Base-by-base conservation (phyloP, 2,329 filamentous ascomycete genomes). In the Ophiostoma pallidulum region DNA sequence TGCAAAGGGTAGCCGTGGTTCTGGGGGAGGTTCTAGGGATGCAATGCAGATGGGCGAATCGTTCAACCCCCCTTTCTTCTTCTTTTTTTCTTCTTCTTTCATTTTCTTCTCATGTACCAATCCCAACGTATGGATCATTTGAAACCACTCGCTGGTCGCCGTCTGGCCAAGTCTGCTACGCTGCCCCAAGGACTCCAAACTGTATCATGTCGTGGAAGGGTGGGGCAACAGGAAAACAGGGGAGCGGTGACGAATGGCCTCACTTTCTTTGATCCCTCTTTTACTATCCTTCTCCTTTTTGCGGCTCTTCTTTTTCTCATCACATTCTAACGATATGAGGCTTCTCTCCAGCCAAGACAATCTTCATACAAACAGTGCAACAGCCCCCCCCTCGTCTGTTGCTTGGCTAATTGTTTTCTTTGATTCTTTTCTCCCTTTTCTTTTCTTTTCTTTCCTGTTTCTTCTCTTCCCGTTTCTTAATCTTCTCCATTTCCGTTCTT, bases 141-240 rank as follows among this genome's bases (percentile, higher is more conserved):
- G 41, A 43, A 44, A 44, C 41, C 6, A 10, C 24, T 16, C 6
- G 32, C 14, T 32, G 16, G 13, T 19, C 31, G 22, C 18, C n/a
- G 41, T 26, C 41, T 36, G 20, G 31, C 41, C 41, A 37, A n/a
- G 13, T 19, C 41, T 44, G 41, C 41, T n/a, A 36, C 41, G 33
- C 18, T 12, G 8, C 19, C 3, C 33, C 18, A 29, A n/a, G n/a
- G n/a, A n/a, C n/a, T 28, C 26, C 24, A n/a, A 14, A 22, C 29
- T 18, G 31, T 24, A 36, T 36, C 12, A 43, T 10, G 24, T 43
- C 41, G 31, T 28, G 41, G 28, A 19, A 18, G 16, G 18, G 8
- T n/a, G 29, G 29, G 26, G 39, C 16, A 16, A 13, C 3, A 8
- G n/a, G 24, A 9, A n/a, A n/a, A n/a, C n/a, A n/a, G n/a, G 8